Evolutionary conservation across 2,329 filamentous ascomycete species (phyloP).

Genomic region (Tolypocladium amazonense): DNA sequence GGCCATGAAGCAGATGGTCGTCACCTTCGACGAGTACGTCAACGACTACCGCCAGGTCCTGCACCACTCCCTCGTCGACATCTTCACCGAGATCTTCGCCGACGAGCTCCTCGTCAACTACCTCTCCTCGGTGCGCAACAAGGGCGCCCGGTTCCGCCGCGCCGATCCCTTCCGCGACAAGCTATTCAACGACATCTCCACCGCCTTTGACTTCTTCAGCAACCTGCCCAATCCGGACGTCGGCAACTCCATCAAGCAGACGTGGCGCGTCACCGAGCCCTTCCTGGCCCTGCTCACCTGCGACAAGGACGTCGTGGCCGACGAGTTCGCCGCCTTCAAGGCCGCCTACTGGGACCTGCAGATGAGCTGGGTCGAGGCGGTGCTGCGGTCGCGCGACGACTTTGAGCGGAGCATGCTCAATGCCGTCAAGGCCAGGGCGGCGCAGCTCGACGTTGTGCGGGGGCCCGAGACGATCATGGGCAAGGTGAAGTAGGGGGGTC

Average conservation of each 20-base stretch:
- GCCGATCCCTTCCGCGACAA: slow-evolving; percentile 84
- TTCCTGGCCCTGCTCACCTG: slow-evolving; percentile 72
- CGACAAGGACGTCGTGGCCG: slow-evolving; percentile 61
- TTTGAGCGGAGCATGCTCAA: slow-evolving; percentile 88
- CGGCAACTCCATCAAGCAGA: slow-evolving; percentile 68
- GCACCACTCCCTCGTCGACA: slow-evolving; percentile 78
- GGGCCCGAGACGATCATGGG: slow-evolving; percentile 91
- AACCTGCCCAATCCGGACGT: slow-evolving; percentile 59
- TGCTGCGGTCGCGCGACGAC: slow-evolving; percentile 77
- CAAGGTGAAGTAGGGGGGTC: slow-evolving; percentile 57
- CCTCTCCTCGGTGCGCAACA: slow-evolving; percentile 76
- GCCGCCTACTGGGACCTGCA: slow-evolving; percentile 84
- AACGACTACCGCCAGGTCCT: slow-evolving; percentile 75
- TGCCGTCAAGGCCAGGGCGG: slow-evolving; percentile 78
- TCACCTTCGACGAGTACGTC: slow-evolving; percentile 92
- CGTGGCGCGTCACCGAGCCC: slow-evolving; percentile 83
- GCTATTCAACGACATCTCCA: slow-evolving; percentile 84
- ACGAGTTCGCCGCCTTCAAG: slow-evolving; percentile 79
- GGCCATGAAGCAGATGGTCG: slow-evolving; percentile 86
- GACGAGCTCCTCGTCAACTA: slow-evolving; percentile 86
- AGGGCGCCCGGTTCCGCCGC: slow-evolving; percentile 77
- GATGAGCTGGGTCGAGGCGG: slow-evolving; percentile 90
- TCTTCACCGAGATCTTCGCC: slow-evolving; percentile 86
- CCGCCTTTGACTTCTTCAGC: slow-evolving; percentile 83
- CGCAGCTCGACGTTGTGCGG: slow-evolving; percentile 69